phyloP scores from a whole-genome alignment of 2,329 filamentous ascomycete genomes.

The Kalmusia sp. region DNA sequence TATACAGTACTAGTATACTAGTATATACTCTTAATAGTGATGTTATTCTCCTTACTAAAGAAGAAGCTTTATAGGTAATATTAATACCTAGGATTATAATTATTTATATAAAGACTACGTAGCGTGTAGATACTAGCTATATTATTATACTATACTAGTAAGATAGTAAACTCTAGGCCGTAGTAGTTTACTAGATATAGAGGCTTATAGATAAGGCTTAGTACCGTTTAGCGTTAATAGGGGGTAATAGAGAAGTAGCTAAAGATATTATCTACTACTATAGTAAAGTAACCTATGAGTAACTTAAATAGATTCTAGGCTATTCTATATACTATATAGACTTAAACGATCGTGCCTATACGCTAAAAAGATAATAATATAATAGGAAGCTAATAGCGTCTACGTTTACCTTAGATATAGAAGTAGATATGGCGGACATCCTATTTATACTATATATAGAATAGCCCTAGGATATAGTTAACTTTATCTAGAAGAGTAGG shows the following conservation, averaged over 20 bases:
- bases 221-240: background rate
- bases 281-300: background rate
- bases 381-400: too few species aligned
- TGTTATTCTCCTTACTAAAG: background rate
- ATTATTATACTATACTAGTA: background rate
- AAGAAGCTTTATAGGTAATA: background rate
- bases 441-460: slow-evolving; percentile 12
- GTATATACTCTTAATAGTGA: background rate
- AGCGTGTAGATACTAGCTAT: background rate
- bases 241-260: background rate
- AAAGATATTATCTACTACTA: slow-evolving; percentile 1
- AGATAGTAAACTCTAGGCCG: background rate
- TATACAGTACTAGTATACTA: background rate
- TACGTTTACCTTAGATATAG: background rate
- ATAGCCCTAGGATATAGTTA: slow-evolving; percentile 16
- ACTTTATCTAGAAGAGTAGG: slow-evolving; percentile 16
- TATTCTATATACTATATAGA: background rate
- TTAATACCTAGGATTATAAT: background rate
- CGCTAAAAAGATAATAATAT: too few species aligned
- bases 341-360: too few species aligned
- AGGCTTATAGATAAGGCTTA: too few species aligned
- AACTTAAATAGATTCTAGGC: background rate
- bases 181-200: background rate
- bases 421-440: background rate
- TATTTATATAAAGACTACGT: background rate